Conservation (phyloP, 2,329 filamentous ascomycete genomes). For the Beauveria australis region DNA sequence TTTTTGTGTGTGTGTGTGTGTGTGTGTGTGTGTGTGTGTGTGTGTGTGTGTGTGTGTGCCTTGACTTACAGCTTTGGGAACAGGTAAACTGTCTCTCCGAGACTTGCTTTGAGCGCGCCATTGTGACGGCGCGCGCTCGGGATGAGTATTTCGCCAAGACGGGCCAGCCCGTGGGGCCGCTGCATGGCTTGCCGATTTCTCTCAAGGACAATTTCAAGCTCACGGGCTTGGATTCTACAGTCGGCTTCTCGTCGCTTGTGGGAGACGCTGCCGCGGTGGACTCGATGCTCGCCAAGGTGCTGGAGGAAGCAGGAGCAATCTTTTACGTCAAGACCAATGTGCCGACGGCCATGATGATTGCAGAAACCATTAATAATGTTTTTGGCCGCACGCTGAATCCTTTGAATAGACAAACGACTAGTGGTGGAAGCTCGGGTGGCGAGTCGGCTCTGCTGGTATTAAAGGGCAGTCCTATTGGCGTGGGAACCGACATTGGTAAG, state of each 20-base stretch:
- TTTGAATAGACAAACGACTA: conserved; percentile 47
- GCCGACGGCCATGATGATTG: conserved; percentile 60
- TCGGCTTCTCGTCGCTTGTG: conserved; percentile 57
- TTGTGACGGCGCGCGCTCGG: conserved; percentile 36
- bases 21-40: too few species aligned
- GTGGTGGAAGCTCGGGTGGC: conserved; percentile 59
- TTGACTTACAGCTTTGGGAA: neutral
- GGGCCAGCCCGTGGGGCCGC: conserved; percentile 45
- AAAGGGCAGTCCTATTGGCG: conserved; percentile 49
- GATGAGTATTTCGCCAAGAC: conserved; percentile 43
- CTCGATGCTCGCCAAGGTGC: conserved; percentile 31
- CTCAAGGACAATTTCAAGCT: conserved; percentile 67
- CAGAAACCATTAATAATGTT: conserved; percentile 57
- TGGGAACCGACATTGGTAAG: conserved; percentile 53
- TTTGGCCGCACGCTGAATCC: conserved; percentile 58
- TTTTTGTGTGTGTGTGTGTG: too few species aligned
- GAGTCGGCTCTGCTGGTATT: conserved; percentile 56
- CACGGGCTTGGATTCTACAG: conserved; percentile 48
- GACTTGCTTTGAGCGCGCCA: conserved; percentile 45
- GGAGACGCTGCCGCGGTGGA: conserved; percentile 44
- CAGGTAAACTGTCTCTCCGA: conserved; percentile 44
- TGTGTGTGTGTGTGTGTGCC: too few species aligned
- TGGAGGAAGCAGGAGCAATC: conserved; percentile 41
- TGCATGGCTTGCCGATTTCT: conserved; percentile 57
- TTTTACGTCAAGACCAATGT: conserved; percentile 51